These are phyloP conservation scores for Tolypocladium album DNA, from an alignment of 2,329 filamentous ascomycete species.

Conservation along the genomic window DNA sequence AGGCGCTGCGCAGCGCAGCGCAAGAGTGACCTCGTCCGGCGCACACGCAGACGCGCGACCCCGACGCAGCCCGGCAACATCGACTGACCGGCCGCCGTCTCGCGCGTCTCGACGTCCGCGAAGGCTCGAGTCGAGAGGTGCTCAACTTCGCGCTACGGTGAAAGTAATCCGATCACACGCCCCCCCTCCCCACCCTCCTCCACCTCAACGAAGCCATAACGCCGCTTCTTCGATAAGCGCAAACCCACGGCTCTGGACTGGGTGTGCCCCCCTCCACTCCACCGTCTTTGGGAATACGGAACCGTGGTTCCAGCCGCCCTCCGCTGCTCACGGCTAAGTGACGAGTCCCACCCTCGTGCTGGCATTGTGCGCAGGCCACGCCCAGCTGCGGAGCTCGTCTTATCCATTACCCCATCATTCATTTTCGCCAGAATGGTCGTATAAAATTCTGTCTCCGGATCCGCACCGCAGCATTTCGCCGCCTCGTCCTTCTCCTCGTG, in stretches of 20 bases:
- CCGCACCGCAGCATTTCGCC: slow-evolving; percentile 1
- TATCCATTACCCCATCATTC: slow-evolving; percentile 17
- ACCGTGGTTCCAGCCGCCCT: slow-evolving; percentile 3
- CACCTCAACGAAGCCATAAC: slow-evolving; percentile 9
- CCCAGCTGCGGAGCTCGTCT: slow-evolving; percentile 12
- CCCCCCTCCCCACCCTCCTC: slow-evolving; percentile 8
- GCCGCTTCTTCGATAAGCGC: slow-evolving; percentile 16
- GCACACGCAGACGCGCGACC: not conserved
- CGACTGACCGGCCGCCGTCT: not conserved
- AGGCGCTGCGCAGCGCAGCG: not conserved
- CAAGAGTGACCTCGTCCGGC: not conserved
- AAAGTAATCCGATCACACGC: slow-evolving; percentile 21
- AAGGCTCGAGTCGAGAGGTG: slow-evolving; percentile 3
- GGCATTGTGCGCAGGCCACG: slow-evolving; percentile 3
- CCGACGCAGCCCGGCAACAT: not conserved
- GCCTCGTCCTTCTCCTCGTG: not conserved
- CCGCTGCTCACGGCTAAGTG: slow-evolving; percentile 3
- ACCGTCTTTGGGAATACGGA: slow-evolving; percentile 1
- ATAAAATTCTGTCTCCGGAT: slow-evolving; percentile 18
- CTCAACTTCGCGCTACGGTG: slow-evolving; percentile 14
- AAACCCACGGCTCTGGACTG: slow-evolving; percentile 6
- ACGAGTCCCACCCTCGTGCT: slow-evolving; percentile 3
- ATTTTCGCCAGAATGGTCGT: slow-evolving; percentile 9
- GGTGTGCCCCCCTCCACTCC: not conserved
- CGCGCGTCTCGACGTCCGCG: not conserved